Percentiles rank a stretch among this genome's conserved stretches.
Evolutionary conservation across 345 rosid genomes (phyloP).

Genomic region (Brassica carinata): DNA sequence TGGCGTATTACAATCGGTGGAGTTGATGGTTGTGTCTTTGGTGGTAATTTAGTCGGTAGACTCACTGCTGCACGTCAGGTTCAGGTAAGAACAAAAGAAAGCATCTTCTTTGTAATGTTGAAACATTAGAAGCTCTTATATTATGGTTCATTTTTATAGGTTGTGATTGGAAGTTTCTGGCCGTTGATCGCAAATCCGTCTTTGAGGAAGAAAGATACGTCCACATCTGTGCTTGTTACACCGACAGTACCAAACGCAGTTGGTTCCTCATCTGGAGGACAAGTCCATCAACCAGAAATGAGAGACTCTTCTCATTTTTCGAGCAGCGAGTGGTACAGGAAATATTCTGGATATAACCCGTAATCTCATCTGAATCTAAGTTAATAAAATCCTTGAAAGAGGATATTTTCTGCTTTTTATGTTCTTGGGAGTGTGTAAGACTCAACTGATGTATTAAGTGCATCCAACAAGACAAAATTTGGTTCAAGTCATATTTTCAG

Average conservation of each 20-base stretch:
- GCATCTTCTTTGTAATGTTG: neutral
- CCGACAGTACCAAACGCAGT: neutral
- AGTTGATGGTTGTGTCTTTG: conserved; percentile 56
- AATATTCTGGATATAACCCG: neutral
- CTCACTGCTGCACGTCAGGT: conserved; percentile 68
- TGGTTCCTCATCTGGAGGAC: neutral
- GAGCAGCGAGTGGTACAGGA: neutral
- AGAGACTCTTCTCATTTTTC: neutral
- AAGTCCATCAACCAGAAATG: neutral
- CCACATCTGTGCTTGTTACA: neutral
- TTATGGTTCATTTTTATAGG: conserved; percentile 37
- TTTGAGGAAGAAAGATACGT: conserved; percentile 30
- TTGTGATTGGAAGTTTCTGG: conserved; percentile 67
- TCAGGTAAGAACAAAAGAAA: conserved; percentile 48
- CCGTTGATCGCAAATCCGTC: conserved; percentile 43
- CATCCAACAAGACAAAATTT: neutral
- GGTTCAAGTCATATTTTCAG: neutral
- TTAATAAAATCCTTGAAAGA: neutral
- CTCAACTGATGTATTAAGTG: neutral
- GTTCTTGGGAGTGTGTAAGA: neutral
- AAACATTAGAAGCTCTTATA: neutral
- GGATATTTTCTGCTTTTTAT: neutral
- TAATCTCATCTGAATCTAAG: neutral
- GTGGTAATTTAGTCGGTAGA: conserved; percentile 60
- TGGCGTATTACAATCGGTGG: conserved; percentile 62